Percentiles rank a stretch among this genome's conserved stretches.
These are phyloP conservation scores for Aspergillus carbonarius DNA, from an alignment of 2,329 filamentous ascomycete genomes.

Conservation along the genomic window DNA sequence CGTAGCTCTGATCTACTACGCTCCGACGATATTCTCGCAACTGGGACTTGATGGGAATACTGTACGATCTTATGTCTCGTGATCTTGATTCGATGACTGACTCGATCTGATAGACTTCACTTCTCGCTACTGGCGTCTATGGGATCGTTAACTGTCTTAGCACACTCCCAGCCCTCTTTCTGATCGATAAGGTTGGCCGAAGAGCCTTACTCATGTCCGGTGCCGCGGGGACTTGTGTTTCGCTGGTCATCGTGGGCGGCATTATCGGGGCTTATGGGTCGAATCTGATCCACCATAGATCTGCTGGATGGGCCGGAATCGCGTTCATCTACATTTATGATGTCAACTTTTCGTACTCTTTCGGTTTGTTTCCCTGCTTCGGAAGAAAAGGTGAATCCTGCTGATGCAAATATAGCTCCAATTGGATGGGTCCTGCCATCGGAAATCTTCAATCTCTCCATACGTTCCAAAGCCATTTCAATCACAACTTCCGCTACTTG, in stretches of 20 bases:
- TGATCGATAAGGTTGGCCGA: conserved; percentile 37
- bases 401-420: conserved; percentile 25
- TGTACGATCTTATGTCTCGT: conserved; percentile 5
- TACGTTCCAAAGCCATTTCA: conserved; percentile 39
- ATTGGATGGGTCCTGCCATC: conserved; percentile 42
- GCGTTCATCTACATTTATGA: conserved; percentile 42
- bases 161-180: conserved; percentile 35
- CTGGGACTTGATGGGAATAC: conserved; percentile 43
- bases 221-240: conserved; percentile 36
- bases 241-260: conserved; percentile 37
- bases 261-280: conserved; percentile 35
- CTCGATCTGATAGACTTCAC: conserved; percentile 23
- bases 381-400: neutral
- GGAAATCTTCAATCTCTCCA: conserved; percentile 41
- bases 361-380: conserved; percentile 25
- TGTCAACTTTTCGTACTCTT: conserved; percentile 40
- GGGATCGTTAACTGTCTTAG: conserved; percentile 41
- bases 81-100: neutral
- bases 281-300: conserved; percentile 26
- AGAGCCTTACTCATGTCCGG: conserved; percentile 37
- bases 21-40: conserved; percentile 48
- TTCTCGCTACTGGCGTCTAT: conserved; percentile 39
- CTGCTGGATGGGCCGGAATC: conserved; percentile 38
- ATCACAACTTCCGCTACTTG: conserved; percentile 41
- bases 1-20: conserved; percentile 49